These are phyloP conservation scores for Incumbomyces lentus DNA, from an alignment of 2,329 filamentous ascomycete genomes.

Conservation along the genomic window DNA sequence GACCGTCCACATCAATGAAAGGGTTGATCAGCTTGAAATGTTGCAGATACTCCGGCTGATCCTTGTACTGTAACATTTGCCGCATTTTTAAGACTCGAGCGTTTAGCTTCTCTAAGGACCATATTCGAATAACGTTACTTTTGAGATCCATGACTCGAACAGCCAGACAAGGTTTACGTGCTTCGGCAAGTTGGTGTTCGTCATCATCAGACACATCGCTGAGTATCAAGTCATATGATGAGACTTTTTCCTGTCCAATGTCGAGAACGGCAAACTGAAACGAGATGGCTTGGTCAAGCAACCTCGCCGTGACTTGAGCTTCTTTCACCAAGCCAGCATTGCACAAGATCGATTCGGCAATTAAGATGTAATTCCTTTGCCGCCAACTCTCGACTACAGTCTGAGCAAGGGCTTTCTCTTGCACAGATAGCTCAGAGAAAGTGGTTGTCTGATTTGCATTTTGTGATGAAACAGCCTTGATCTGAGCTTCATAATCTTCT, in stretches of 20 bases:
- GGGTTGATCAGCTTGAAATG: constrained; percentile 89
- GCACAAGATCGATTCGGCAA: constrained; percentile 85
- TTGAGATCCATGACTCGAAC: constrained; percentile 87
- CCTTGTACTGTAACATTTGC: constrained; percentile 92
- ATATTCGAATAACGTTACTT: constrained; percentile 74
- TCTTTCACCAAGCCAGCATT: constrained; percentile 84
- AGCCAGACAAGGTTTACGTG: constrained; percentile 80
- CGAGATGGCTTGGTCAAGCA: constrained; percentile 81
- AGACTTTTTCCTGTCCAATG: constrained; percentile 75
- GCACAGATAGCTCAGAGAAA: constrained; percentile 50
- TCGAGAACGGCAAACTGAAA: constrained; percentile 95
- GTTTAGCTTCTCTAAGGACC: constrained; percentile 88
- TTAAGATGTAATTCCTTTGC: constrained; percentile 74
- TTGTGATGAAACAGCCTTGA: constrained; percentile 58
- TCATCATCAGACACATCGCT: constrained; percentile 83
- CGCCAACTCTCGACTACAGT: constrained; percentile 65
- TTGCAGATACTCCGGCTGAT: constrained; percentile 86
- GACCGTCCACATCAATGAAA: constrained; percentile 83
- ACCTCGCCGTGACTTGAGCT: constrained; percentile 94
- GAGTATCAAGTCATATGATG: constrained; percentile 91
- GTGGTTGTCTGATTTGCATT: constrained; percentile 21
- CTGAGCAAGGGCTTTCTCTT: constrained; percentile 61
- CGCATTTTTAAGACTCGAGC: constrained; percentile 84
- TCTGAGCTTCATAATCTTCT: constrained; percentile 71
- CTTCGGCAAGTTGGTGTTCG: constrained; percentile 68